Evolutionary conservation across 768 basidiomycete genomes (phyloP), one percentile per base, ranked within the genome.

Genomic region (Boletus insuetus): DNA sequence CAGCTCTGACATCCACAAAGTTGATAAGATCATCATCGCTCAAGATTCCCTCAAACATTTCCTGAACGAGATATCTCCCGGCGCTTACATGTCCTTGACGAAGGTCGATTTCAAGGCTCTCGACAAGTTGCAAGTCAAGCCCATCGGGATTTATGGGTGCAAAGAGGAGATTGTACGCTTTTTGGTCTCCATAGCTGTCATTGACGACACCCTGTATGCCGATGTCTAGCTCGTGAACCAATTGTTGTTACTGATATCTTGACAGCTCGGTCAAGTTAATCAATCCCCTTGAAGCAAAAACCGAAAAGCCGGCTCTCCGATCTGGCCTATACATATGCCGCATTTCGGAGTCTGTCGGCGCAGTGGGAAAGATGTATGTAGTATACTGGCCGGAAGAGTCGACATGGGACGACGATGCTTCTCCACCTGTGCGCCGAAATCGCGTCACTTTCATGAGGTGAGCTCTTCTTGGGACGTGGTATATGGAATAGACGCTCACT

Each of bases 351-450:
- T 22, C 42, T 46, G 56, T 56, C 3, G 26, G 34, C 0, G 56
- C 42, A 8, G 32, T 11, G 0, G 62, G 72, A 31, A 60, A 64
- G n/a, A 53, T 78, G 6, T 82, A 79, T 54, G 75, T 82, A 8
- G 62, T 85, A 4, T 86, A 81, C 56, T 86, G 85, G 85, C 85
- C 84, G 0, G 82, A 86, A 58, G 76, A 81, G 14, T 71, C 69
- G 0, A 84, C 83, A 0, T 85, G 84, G 84, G 63, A 79, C 37
- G 82, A 84, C 56, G 65, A 73, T 34, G 77, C 82, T 1, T 57
- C 73, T 16, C 73, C 78, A 0, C 71, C 81, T 6, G 75, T 82
- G 9, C 64, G 72, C 17, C 73, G 78, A 3, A 85, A 84, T 62
- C 73, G 85, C 9, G 71, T 79, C 3, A 82, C 83, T 0, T 85